These are phyloP conservation scores for Tylopilus balloui DNA, from an alignment of 768 basidiomycete genomes.

Conservation along the genomic window DNA sequence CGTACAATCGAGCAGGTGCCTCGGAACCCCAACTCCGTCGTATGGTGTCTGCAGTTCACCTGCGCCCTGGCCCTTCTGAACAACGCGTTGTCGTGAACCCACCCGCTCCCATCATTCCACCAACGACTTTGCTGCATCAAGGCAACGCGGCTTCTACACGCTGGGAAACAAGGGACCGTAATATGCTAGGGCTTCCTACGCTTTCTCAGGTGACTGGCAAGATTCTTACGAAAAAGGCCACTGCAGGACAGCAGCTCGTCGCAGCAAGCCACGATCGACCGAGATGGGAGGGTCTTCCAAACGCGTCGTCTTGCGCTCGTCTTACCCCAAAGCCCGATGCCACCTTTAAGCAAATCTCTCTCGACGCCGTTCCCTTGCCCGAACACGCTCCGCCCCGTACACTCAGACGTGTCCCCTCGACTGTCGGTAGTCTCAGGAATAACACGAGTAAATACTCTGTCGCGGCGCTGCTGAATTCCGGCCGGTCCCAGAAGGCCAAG, in stretches of 20 bases:
- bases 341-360: slow-evolving; percentile 6
- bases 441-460: slow-evolving; percentile 3
- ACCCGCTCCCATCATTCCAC: not conserved
- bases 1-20: slow-evolving; percentile 5
- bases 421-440: slow-evolving; percentile 3
- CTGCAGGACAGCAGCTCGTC: not conserved
- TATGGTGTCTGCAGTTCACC: slow-evolving; percentile 9
- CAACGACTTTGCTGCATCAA: not conserved
- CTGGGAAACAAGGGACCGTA: not conserved
- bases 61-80: not conserved
- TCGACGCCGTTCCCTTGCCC: slow-evolving; percentile 10
- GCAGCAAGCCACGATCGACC: not conserved
- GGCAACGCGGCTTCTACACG: not conserved
- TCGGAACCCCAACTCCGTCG: slow-evolving; percentile 5
- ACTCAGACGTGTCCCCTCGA: slow-evolving; percentile 10
- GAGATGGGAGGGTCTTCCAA: slow-evolving; percentile 1
- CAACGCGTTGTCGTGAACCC: not conserved
- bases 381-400: slow-evolving; percentile 3
- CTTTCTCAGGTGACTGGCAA: slow-evolving; percentile 18
- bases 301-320: not conserved
- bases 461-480: slow-evolving; percentile 5
- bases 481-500: slow-evolving; percentile 1
- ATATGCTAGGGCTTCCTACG: slow-evolving; percentile 10
- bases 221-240: slow-evolving; percentile 4
- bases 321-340: not conserved